These are phyloP conservation scores for Acacia crassicarpa DNA, from an alignment of 306 rosid genomes.

Conservation along the genomic window DNA sequence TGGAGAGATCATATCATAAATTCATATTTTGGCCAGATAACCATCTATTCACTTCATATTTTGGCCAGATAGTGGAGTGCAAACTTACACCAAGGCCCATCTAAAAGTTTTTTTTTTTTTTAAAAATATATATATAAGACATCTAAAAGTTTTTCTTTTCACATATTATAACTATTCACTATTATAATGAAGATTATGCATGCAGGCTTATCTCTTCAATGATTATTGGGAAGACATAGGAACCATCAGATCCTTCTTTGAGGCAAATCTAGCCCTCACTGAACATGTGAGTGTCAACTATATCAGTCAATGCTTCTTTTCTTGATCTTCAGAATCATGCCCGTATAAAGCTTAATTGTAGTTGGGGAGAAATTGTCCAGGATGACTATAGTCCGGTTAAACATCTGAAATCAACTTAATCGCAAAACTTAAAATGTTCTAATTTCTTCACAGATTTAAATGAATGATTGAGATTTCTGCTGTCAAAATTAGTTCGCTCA, in stretches of 20 bases:
- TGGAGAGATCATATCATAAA: neutral
- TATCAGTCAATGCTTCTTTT: conserved; percentile 8
- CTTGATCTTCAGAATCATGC: conserved; percentile 12
- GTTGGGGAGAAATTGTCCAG: neutral
- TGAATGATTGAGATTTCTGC: neutral
- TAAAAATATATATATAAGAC: too few species aligned
- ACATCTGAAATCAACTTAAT: conserved; percentile 10
- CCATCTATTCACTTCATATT: neutral
- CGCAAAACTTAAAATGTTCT: neutral
- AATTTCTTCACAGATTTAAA: neutral
- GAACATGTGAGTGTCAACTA: conserved; percentile 54
- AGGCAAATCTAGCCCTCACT: conserved; percentile 82
- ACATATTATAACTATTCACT: neutral
- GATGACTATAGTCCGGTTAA: neutral
- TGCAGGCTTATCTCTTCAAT: conserved; percentile 81
- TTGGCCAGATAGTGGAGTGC: neutral
- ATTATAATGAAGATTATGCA: neutral
- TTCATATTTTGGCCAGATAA: too few species aligned
- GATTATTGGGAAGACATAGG: conserved; percentile 86
- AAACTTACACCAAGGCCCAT: neutral
- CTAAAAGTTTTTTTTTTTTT: too few species aligned
- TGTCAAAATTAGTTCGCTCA: neutral
- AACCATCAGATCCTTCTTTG: conserved; percentile 74
- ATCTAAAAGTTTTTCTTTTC: too few species aligned
- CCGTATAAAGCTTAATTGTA: neutral